Evolutionary conservation across 176 grass and related monocot genomes (phyloP).

Genomic region (Carex kokanica): DNA sequence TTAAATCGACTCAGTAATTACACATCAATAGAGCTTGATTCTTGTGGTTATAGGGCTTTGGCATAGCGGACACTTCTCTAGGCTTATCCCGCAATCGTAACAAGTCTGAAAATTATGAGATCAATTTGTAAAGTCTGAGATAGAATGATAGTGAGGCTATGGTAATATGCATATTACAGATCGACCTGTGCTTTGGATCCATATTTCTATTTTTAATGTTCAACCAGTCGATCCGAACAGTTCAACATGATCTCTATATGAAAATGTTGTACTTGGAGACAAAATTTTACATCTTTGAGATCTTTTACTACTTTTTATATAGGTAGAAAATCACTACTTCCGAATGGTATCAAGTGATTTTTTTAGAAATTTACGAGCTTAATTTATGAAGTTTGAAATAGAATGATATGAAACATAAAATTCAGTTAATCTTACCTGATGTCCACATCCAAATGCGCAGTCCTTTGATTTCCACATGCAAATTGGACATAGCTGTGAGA

Average conservation of each 20-base stretch:
- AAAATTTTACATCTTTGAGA: too few relatives aligned
- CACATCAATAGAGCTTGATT: slow-evolving; percentile 81
- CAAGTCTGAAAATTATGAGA: slow-evolving; percentile 65
- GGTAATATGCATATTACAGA: too few relatives aligned
- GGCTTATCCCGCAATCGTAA: slow-evolving; percentile 54
- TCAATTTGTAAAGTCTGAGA: background rate
- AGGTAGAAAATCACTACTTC: too few relatives aligned
- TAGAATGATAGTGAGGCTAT: background rate
- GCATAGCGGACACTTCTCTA: slow-evolving; percentile 81
- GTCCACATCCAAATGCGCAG: slow-evolving; percentile 93
- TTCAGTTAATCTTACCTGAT: slow-evolving; percentile 53
- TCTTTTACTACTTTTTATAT: too few relatives aligned
- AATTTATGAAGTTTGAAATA: background rate
- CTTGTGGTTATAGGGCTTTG: slow-evolving; percentile 70
- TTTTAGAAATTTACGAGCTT: too few relatives aligned
- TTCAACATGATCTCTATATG: too few relatives aligned
- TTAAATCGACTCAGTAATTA: background rate
- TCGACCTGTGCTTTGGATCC: too few relatives aligned
- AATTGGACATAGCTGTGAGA: slow-evolving; percentile 68
- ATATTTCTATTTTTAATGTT: too few relatives aligned
- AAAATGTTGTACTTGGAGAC: too few relatives aligned
- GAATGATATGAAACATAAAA: background rate
- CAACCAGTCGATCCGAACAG: too few relatives aligned
- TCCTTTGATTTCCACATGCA: slow-evolving; percentile 93
- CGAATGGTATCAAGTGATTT: too few relatives aligned